A percentile compares a stretch with the other conserved stretches of the same genome.
These are phyloP conservation scores for Lichtheimia ornata DNA, from an alignment of 371 early-diverging fungal genomes.

Conservation along the genomic window DNA sequence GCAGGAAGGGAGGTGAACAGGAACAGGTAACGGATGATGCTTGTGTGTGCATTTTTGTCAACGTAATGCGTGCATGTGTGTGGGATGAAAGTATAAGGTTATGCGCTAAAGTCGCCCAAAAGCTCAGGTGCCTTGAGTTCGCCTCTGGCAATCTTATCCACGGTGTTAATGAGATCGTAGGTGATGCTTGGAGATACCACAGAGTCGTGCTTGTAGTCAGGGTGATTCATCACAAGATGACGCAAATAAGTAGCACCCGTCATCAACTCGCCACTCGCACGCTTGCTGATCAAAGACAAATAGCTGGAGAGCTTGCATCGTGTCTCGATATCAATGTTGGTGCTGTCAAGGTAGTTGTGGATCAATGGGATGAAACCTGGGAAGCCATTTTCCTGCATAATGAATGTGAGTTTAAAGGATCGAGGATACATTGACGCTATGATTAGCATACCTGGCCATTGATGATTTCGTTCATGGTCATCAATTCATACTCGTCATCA, in stretches of 20 bases:
- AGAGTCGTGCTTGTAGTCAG: conserved; percentile 91
- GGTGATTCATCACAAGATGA: conserved; percentile 86
- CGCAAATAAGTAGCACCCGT: conserved; percentile 94
- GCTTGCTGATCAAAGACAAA: conserved; percentile 78
- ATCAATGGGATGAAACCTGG: conserved; percentile 87
- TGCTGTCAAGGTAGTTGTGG: conserved; percentile 76
- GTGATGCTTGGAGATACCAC: conserved; percentile 82
- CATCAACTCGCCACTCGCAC: conserved; percentile 81
- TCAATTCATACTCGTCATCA: conserved; percentile 70
- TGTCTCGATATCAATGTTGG: conserved; percentile 67
- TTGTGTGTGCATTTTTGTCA: too few species aligned
- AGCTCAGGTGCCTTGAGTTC: conserved; percentile 62
- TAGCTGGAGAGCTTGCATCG: conserved; percentile 74
- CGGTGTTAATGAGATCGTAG: conserved; percentile 81
- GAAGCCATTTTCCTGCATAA: conserved; percentile 63
- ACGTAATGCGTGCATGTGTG: background rate
- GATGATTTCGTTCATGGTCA: conserved; percentile 94
- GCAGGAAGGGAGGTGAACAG: too few species aligned
- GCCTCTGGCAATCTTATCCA: conserved; percentile 71
- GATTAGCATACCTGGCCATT: conserved; percentile 68
- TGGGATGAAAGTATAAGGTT: background rate
- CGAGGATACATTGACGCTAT: background rate
- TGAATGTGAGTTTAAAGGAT: conserved; percentile 7
- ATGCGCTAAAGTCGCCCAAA: conserved; percentile 40
- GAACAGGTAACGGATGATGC: too few species aligned